Conservation (phyloP, 345 rosid species). For the Lepidium africanum region DNA sequence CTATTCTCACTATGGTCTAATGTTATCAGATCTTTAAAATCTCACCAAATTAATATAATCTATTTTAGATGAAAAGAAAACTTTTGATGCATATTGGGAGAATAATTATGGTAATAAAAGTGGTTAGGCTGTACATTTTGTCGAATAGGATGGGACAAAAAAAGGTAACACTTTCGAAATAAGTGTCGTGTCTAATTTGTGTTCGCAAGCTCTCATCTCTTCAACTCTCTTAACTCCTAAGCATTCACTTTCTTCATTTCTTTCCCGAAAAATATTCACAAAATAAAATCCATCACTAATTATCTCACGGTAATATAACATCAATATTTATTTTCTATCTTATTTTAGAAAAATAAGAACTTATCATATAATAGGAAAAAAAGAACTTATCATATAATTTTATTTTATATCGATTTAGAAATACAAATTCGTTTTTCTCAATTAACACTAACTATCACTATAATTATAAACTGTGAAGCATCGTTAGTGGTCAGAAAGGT, state of each 20-base stretch:
- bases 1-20: too few species aligned
- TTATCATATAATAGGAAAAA: too few species aligned
- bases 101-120: background rate
- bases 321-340: background rate
- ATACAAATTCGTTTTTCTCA: background rate
- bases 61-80: too few species aligned
- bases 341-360: too few species aligned
- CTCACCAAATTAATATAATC: background rate
- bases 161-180: background rate
- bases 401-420: too few species aligned
- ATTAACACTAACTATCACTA: background rate
- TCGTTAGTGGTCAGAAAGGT: background rate
- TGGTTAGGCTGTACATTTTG: slow-evolving; percentile 2
- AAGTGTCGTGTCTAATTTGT: background rate
- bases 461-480: background rate
- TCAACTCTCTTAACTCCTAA: background rate
- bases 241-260: background rate
- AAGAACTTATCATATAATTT: too few species aligned
- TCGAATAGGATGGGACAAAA: slow-evolving; percentile 17
- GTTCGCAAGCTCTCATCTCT: background rate
- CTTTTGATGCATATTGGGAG: background rate
- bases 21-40: too few species aligned
- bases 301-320: background rate
- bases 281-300: too few species aligned
- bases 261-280: background rate